Conservation (phyloP, 2,329 filamentous ascomycete species). For the Gnomoniopsis sp. region DNA sequence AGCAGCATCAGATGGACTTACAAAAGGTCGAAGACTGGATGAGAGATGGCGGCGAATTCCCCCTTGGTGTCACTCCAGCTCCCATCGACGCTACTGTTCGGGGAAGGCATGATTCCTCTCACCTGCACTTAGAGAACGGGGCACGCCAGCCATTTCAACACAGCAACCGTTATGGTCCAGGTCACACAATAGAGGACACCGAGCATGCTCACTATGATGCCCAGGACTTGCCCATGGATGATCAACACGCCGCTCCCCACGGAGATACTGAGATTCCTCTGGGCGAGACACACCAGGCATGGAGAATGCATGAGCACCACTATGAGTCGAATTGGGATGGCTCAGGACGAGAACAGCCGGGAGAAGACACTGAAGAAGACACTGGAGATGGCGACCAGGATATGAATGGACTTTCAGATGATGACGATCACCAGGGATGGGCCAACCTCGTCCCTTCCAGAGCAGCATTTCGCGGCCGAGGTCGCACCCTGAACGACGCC, state of each 20-base stretch:
- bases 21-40: slow-evolving; percentile 13
- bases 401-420: neutral
- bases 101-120: neutral
- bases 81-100: neutral
- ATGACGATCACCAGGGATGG: neutral
- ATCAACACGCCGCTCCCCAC: neutral
- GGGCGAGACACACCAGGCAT: no score
- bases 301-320: no score
- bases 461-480: neutral
- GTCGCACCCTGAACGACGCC: neutral
- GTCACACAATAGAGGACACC: neutral
- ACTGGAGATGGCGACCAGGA: neutral
- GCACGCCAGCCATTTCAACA: neutral
- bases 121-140: neutral
- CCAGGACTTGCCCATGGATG: neutral
- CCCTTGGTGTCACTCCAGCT: neutral
- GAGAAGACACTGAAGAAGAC: no score
- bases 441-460: no score
- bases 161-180: neutral
- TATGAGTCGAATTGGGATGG: no score
- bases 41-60: slow-evolving; percentile 12
- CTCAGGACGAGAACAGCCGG: neutral
- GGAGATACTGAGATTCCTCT: no score
- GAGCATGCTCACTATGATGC: neutral
- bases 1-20: neutral